A percentile compares a stretch with the other conserved stretches of the same genome.
Evolutionary conservation across 306 rosid genomes (phyloP).

Genomic region (Inga leiocalycina): DNA sequence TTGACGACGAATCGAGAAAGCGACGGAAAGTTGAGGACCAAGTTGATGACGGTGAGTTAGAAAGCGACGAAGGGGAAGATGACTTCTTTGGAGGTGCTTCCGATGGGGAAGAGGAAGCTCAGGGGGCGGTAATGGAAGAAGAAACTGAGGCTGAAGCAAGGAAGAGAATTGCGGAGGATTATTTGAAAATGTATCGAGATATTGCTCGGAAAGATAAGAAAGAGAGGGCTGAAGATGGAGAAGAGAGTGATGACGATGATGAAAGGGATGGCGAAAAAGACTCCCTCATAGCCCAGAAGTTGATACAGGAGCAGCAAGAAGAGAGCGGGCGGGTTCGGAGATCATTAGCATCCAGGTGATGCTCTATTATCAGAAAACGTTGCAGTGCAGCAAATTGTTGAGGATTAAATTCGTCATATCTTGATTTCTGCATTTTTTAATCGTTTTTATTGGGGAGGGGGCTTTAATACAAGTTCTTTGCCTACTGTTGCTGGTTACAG

Average conservation of each 20-base stretch:
- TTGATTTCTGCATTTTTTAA: neutral
- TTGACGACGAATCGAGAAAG: conserved; percentile 56
- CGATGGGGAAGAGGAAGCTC: conserved; percentile 20
- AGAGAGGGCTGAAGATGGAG: conserved; percentile 36
- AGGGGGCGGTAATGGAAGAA: conserved; percentile 17
- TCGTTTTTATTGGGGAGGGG: neutral
- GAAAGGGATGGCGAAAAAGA: conserved; percentile 64
- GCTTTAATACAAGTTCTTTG: neutral
- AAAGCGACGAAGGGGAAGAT: conserved; percentile 66
- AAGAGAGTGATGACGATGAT: conserved; percentile 38
- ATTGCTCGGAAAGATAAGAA: conserved; percentile 57
- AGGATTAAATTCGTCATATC: neutral
- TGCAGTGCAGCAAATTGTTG: neutral
- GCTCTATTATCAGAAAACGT: neutral
- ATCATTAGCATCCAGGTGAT: conserved; percentile 71
- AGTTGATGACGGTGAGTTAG: conserved; percentile 57
- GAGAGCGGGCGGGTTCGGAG: conserved; percentile 84
- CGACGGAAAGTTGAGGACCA: conserved; percentile 51
- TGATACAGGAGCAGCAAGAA: conserved; percentile 80
- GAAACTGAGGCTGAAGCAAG: conserved; percentile 75
- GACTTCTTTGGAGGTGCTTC: conserved; percentile 34
- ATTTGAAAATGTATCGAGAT: conserved; percentile 45
- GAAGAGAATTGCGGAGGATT: conserved; percentile 64
- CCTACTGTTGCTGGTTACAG: neutral
- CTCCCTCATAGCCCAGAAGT: conserved; percentile 64